Conservation (phyloP, 2,329 filamentous ascomycete species). For the Pseudogymnoascus sp. region DNA sequence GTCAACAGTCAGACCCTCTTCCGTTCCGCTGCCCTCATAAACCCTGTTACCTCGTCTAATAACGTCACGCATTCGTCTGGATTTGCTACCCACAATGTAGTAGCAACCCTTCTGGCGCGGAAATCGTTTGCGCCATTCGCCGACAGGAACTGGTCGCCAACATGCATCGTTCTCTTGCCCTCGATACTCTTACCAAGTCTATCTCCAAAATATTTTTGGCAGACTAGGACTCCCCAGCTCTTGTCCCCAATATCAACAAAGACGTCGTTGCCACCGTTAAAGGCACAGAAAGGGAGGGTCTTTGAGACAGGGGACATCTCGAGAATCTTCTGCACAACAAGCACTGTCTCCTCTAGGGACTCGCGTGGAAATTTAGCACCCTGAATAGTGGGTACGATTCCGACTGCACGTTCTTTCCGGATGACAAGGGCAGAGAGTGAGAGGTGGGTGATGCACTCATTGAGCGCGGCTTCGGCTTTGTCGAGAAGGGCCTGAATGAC, state of each 20-base stretch:
- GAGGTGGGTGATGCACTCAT: conserved; percentile 72
- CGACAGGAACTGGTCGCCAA: conserved; percentile 94
- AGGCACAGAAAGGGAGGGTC: conserved; percentile 82
- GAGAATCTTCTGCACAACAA: conserved; percentile 87
- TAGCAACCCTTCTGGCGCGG: conserved; percentile 84
- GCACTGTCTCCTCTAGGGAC: conserved; percentile 87
- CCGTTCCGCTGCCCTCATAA: conserved; percentile 27
- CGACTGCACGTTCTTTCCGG: conserved; percentile 81
- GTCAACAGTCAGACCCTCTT: conserved; percentile 2
- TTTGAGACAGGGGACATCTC: conserved; percentile 67
- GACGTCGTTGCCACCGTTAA: conserved; percentile 95
- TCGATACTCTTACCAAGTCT: conserved; percentile 39
- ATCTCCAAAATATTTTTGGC: conserved; percentile 76
- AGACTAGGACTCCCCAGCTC: conserved; percentile 87
- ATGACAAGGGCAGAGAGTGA: conserved; percentile 71
- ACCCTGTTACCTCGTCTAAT: conserved; percentile 67
- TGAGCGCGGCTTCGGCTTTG: conserved; percentile 75
- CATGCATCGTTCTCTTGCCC: conserved; percentile 76
- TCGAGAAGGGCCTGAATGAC: conserved; percentile 79
- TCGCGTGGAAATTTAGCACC: conserved; percentile 70
- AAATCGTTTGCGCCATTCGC: conserved; percentile 88
- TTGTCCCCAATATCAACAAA: conserved; percentile 99
- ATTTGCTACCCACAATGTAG: conserved; percentile 94
- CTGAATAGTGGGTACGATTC: conserved; percentile 59
- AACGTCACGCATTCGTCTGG: conserved; percentile 84